phyloP scores from a whole-genome alignment of 192 early-diverging fungal species.

The Ambispora gerdemannii region DNA sequence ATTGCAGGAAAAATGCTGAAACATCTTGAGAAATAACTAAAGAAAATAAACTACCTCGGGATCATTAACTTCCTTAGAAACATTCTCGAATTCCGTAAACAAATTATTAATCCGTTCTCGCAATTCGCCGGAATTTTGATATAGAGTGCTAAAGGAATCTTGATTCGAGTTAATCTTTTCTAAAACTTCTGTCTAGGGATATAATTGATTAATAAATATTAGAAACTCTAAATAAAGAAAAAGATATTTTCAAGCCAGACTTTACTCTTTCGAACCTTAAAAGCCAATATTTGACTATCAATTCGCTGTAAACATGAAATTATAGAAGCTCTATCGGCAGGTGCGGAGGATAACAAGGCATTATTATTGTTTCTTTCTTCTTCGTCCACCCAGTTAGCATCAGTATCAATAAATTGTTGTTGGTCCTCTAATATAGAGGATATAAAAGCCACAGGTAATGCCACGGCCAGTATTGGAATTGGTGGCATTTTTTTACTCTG shows the following conservation, averaged over 20 bases:
- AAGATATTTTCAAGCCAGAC: too few relatives aligned
- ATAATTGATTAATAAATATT: not conserved
- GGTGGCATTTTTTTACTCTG: conserved; percentile 28
- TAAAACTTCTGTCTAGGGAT: conserved; percentile 14
- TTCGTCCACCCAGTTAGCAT: not conserved
- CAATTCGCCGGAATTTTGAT: conserved; percentile 16
- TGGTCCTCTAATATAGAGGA: conserved; percentile 5
- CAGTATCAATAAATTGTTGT: not conserved
- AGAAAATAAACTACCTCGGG: conserved; percentile 22
- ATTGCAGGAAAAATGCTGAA: not conserved
- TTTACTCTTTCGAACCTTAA: too few relatives aligned
- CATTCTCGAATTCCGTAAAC: conserved; percentile 4
- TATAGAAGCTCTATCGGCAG: not conserved
- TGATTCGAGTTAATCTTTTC: conserved; percentile 6
- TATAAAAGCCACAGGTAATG: conserved; percentile 15
- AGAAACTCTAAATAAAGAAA: not conserved
- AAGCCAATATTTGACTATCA: conserved; percentile 1
- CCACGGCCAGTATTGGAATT: not conserved
- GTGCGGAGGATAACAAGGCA: not conserved
- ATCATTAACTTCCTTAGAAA: conserved; percentile 15
- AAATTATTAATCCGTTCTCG: conserved; percentile 15
- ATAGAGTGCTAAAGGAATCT: conserved; percentile 10
- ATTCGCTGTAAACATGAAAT: conserved; percentile 23
- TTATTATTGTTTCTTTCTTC: not conserved
- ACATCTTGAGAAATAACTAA: not conserved